A percentile compares a stretch with the other conserved stretches of the same genome.
These are phyloP conservation scores for Pseudognaphalium luteoalbum DNA, from an alignment of 129 eudicot species.

Conservation along the genomic window DNA sequence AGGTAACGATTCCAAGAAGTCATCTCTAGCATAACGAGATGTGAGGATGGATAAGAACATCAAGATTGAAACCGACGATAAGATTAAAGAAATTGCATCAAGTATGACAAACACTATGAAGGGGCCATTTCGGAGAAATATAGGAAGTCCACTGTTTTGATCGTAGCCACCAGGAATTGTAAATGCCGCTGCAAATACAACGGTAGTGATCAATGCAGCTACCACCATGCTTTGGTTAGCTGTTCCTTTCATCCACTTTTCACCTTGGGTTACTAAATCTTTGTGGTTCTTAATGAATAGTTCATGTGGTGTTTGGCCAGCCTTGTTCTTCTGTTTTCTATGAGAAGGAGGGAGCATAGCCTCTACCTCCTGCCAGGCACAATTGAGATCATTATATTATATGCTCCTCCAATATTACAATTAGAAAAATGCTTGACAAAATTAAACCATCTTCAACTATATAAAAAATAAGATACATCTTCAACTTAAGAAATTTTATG, in stretches of 20 bases:
- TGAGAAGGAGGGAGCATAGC: slow-evolving; percentile 14
- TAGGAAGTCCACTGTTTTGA: slow-evolving; percentile 29
- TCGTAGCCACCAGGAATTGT: slow-evolving; percentile 37
- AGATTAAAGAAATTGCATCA: slow-evolving; percentile 33
- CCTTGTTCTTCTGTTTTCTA: slow-evolving; percentile 25
- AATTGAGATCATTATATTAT: not conserved
- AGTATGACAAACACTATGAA: slow-evolving; percentile 23
- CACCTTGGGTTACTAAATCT: slow-evolving; percentile 14
- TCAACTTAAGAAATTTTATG: too few relatives aligned
- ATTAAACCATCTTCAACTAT: too few relatives aligned
- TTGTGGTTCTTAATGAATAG: slow-evolving; percentile 30
- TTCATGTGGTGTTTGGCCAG: slow-evolving; percentile 19
- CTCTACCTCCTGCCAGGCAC: slow-evolving; percentile 20
- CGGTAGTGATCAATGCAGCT: slow-evolving; percentile 22
- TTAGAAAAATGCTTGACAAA: too few relatives aligned
- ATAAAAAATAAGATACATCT: too few relatives aligned
- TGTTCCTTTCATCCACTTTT: slow-evolving; percentile 34
- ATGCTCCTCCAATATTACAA: too few relatives aligned
- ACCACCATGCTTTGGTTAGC: slow-evolving; percentile 29
- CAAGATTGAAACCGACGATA: slow-evolving; percentile 28
- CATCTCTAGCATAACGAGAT: slow-evolving; percentile 8
- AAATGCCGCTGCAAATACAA: slow-evolving; percentile 30
- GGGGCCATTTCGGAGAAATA: not conserved
- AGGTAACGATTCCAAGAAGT: slow-evolving; percentile 1
- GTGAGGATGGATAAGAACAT: slow-evolving; percentile 31